Evolutionary conservation across 2,329 filamentous ascomycete species (phyloP), one percentile per base, ranked within the genome.

Genomic region (Cytospora piceicola): DNA sequence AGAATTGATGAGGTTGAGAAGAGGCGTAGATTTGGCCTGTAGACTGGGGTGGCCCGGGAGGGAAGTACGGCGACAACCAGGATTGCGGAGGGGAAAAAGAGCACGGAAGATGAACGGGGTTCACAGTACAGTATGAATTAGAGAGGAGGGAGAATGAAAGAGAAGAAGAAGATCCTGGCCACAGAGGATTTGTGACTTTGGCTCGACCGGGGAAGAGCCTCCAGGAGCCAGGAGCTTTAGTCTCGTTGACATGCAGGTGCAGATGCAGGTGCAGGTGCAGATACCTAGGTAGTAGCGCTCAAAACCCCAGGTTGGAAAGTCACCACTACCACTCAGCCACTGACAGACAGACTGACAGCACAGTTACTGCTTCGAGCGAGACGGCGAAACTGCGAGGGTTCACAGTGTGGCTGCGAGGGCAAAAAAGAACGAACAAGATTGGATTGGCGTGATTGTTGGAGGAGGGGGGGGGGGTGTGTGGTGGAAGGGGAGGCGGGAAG

Each of bases 51-150:
- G 61, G 53, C 61, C 61, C 56, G 61, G 61, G 61, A 57, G 61
- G 61, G 53, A 55, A 57, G 51, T 53, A 39, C 61, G 56, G 61
- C 32, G 39, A 63, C 61, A 63, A 63, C 61, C 61, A 63, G 61
- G 61, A 63, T 63, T 53, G 15, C 49, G 49, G 56, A 53, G 56
- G 55, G 58, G 30, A 46, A 59, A 55, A 53, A 59, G 62, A 56
- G 62, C 58, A 54, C 53, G 57, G 51, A 59, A 58, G 58, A 51
- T 64, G 56, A 58, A 59, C 32, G 57, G 29, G 51, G 52, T 30
- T 62, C 39, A 51, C 53, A 51, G 57, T 60, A 60, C 51, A 61
- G 63, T 55, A 61, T 65, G 57, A 65, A 63, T 63, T 63, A 53
- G 29, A 53, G 29, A 63, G 36, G 53, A 22, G 9, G 42, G 42